Percentiles rank a stretch among this genome's conserved stretches.
Evolutionary conservation across 352 stramenopile species (phyloP).

Genomic region (Pythium dissimile): DNA sequence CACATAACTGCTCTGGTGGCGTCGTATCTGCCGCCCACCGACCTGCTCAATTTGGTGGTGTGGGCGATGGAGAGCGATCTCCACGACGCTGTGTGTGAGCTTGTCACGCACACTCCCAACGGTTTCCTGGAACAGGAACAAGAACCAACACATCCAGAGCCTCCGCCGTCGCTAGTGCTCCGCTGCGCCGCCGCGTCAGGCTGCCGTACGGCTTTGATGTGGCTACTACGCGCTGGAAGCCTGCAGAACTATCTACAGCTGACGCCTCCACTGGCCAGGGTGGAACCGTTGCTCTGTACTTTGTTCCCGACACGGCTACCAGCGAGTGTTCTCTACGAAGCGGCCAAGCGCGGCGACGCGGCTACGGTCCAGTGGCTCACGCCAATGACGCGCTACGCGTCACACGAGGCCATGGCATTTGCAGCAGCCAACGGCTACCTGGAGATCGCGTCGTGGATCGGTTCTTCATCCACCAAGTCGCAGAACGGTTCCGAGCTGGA

Average conservation of each 20-base stretch:
- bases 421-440: conserved; percentile 37
- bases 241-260: background rate
- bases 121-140: background rate
- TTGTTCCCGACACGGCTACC: background rate
- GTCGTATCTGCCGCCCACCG: conserved; percentile 1
- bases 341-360: conserved; percentile 11
- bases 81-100: background rate
- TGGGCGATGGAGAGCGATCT: conserved; percentile 6
- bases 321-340: conserved; percentile 6
- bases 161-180: background rate
- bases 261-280: no score
- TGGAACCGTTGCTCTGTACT: background rate
- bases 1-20: conserved; percentile 1
- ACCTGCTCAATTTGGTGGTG: background rate
- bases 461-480: conserved; percentile 16
- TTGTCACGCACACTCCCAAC: background rate
- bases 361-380: conserved; percentile 19
- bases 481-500: background rate
- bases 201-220: background rate
- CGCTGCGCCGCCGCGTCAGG: conserved; percentile 9
- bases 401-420: conserved; percentile 35
- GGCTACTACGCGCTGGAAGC: background rate
- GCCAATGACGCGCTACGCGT: background rate
- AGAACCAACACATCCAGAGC: background rate
- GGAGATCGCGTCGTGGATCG: conserved; percentile 33